Evolutionary conservation across 441 rosid species (phyloP).

Genomic region (Bocquillonia castaneifolia): DNA sequence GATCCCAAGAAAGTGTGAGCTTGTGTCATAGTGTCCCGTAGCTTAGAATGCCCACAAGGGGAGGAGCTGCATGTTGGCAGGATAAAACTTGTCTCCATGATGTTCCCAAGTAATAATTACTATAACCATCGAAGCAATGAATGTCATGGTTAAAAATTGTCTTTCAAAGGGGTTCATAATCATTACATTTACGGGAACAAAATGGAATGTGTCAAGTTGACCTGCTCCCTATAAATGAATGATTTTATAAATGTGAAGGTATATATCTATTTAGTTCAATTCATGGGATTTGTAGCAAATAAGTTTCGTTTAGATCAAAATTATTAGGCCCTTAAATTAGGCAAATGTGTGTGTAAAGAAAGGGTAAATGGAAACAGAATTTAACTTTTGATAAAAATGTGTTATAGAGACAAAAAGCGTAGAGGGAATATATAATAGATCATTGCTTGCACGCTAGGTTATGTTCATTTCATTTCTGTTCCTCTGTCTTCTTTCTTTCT

Average conservation of each 20-base stretch:
- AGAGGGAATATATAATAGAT: slow-evolving; percentile 26
- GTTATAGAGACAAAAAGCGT: slow-evolving; percentile 26
- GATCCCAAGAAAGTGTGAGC: slow-evolving; percentile 6
- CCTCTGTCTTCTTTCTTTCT: slow-evolving; percentile 20
- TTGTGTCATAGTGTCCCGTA: slow-evolving; percentile 13
- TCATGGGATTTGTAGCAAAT: too few relatives aligned
- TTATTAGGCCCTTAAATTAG: too few relatives aligned
- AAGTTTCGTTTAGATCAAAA: too few relatives aligned
- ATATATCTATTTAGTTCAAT: too few relatives aligned
- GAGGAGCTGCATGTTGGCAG: slow-evolving; percentile 1
- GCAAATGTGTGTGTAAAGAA: not conserved
- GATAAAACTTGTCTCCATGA: slow-evolving; percentile 13
- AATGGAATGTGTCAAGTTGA: not conserved
- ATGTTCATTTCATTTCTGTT: slow-evolving; percentile 25
- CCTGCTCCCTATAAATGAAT: too few relatives aligned
- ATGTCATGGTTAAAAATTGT: slow-evolving; percentile 4
- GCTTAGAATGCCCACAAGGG: slow-evolving; percentile 1
- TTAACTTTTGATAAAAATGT: slow-evolving; percentile 13
- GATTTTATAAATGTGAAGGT: too few relatives aligned
- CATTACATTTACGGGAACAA: slow-evolving; percentile 5
- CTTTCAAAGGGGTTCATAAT: slow-evolving; percentile 7
- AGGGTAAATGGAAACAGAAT: slow-evolving; percentile 18
- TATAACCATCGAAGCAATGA: not conserved
- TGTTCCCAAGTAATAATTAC: slow-evolving; percentile 7
- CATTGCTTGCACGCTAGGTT: slow-evolving; percentile 61